Evolutionary conservation across 1,284 basidiomycete species (phyloP), one percentile per base, ranked within the genome.

Genomic region (Porogramme epimiltina): DNA sequence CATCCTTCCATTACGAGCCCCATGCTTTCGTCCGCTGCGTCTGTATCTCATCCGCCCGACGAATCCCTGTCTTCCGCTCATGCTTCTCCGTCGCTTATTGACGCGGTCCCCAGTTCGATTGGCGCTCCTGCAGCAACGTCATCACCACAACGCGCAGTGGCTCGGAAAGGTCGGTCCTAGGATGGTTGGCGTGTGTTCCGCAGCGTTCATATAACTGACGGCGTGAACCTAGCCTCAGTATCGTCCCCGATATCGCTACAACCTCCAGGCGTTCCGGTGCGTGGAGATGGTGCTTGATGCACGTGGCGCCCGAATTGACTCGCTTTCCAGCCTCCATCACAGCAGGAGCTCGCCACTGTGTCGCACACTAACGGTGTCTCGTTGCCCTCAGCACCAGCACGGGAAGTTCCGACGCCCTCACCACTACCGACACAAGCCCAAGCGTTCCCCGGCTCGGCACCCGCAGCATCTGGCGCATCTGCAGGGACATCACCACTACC

Each of bases 1-100:
- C 88, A 91, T 66, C 85, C 82, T 38, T 91, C 89, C 4, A 76
- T 87, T 43, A 87, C 87, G 52, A 91, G 88, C 60, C 87, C 89
- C 1, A 82, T 91, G 73, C 64, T 91, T 41, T 88, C 89, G 9
- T 87, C 88, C 22, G 56, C 56, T 50, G 83, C 88, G 20, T 89
- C 89, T 47, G 80, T 74, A 46, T 89, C 89, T 52, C 81, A 85
- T 61, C 85, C 80, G 52, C 80, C 76, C 6, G 87, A 90, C 60
- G 80, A 80, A 45, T 87, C 85, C n/a, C 79, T 87, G 56, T 84
- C 85, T 64, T 88, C 79, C 57, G 81, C 76, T 44, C 80, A 78
- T 68, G 80, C 83, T 57, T 90, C 89, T 13, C 87, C 87, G 49
- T 80, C 82, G 53, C 66, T 89, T 51, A 88, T 87, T 42, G 87